A percentile compares a stretch with the other conserved stretches of the same genome.
Evolutionary conservation across 305 asterid genomes (phyloP).

Genomic region (Fraxinus baroniana): DNA sequence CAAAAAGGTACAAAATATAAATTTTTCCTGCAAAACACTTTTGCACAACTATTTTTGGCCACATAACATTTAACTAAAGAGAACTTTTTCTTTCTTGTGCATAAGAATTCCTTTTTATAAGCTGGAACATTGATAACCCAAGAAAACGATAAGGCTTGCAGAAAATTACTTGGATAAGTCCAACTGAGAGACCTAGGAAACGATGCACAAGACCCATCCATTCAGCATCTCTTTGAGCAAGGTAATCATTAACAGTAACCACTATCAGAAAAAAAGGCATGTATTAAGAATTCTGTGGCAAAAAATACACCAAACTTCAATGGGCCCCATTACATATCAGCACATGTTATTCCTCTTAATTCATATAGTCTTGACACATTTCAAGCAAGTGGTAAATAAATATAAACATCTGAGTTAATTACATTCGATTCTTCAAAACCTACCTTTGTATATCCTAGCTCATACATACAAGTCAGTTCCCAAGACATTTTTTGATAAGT

Average conservation of each 20-base stretch:
- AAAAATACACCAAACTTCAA: conserved; percentile 18
- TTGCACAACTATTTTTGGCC: not conserved
- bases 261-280: conserved; percentile 50
- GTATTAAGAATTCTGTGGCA: conserved; percentile 22
- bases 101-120: not conserved
- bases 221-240: conserved; percentile 99
- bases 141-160: conserved; percentile 16
- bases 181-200: conserved; percentile 94
- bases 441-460: conserved; percentile 13
- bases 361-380: conserved; percentile 11
- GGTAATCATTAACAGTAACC: conserved; percentile 95
- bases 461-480: not conserved
- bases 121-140: conserved; percentile 2
- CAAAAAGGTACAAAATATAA: not conserved
- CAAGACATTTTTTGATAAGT: conserved; percentile 10
- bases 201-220: conserved; percentile 99
- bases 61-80: not conserved
- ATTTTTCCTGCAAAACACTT: conserved; percentile 4
- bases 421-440: conserved; percentile 16
- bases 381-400: conserved; percentile 7
- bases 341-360: conserved; percentile 2
- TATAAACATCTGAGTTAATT: not conserved
- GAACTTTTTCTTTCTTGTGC: not conserved
- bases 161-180: conserved; percentile 87
- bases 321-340: conserved; percentile 13